A percentile compares a stretch with the other conserved stretches of the same genome.
Conservation (phyloP, 2,329 filamentous ascomycete species). For the Cytospora paraplurivora region DNA sequence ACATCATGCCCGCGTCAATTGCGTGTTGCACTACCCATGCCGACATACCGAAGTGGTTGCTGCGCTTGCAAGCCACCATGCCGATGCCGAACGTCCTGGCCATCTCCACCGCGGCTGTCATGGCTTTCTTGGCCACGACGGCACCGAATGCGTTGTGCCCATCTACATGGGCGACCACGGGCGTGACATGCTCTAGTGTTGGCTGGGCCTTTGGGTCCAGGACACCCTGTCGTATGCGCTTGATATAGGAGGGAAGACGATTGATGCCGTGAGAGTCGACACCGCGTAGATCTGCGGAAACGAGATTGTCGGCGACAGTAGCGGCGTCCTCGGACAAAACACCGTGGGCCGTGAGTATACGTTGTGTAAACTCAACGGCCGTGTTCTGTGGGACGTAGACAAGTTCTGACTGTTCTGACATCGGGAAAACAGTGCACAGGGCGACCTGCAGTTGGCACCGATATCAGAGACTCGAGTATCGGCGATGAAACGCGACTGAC, state of each 20-base stretch:
- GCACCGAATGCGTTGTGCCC: slow-evolving; percentile 77
- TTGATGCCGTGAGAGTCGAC: slow-evolving; percentile 81
- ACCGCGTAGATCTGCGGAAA: slow-evolving; percentile 75
- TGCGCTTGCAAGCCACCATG: slow-evolving; percentile 73
- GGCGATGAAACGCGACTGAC: too few species aligned
- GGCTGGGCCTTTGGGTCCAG: slow-evolving; percentile 64
- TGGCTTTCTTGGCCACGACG: slow-evolving; percentile 65
- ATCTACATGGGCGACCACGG: slow-evolving; percentile 66
- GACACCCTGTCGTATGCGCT: slow-evolving; percentile 69
- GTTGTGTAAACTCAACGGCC: slow-evolving; percentile 48
- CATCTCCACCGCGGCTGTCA: slow-evolving; percentile 67
- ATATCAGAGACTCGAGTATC: too few species aligned
- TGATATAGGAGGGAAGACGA: slow-evolving; percentile 76
- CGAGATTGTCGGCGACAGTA: slow-evolving; percentile 67
- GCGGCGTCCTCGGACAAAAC: slow-evolving; percentile 60
- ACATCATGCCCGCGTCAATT: slow-evolving; percentile 70
- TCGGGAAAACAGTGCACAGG: not conserved
- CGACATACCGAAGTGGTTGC: slow-evolving; percentile 83
- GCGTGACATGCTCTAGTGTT: slow-evolving; percentile 62
- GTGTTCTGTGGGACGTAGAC: slow-evolving; percentile 20
- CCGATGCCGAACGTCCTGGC: slow-evolving; percentile 69
- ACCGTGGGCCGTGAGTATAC: slow-evolving; percentile 61
- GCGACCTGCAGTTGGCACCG: too few species aligned
- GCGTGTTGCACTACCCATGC: slow-evolving; percentile 81
- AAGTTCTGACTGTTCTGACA: slow-evolving; percentile 12